Percentiles rank a stretch among this genome's conserved stretches.
Evolutionary conservation across 169 alveolate genomes (phyloP).

Genomic region (Plasmodium adleri): DNA sequence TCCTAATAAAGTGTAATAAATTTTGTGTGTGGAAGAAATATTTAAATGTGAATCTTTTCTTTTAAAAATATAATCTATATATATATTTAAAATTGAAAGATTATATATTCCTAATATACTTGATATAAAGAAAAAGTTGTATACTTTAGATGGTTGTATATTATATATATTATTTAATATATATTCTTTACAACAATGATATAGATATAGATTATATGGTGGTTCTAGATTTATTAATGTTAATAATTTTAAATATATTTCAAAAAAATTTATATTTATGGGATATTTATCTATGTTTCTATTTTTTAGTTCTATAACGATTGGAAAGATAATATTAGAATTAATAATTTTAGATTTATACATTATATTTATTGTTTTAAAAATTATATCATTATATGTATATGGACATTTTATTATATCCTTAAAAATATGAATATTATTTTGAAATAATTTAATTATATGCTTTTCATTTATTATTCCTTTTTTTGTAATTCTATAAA

Average conservation of each 20-base stretch:
- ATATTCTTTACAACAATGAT: constrained; percentile 44
- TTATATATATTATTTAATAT: constrained; percentile 6
- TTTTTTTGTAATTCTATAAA: constrained; percentile 19
- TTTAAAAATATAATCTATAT: constrained; percentile 32
- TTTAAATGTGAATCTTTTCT: background rate
- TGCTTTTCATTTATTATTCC: constrained; percentile 46
- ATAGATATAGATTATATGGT: constrained; percentile 14
- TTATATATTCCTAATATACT: constrained; percentile 56
- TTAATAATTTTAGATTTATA: constrained; percentile 54
- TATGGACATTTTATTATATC: background rate
- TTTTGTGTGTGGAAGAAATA: constrained; percentile 25
- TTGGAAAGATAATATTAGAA: background rate
- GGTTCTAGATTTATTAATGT: constrained; percentile 24
- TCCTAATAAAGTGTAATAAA: constrained; percentile 62
- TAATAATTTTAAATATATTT: constrained; percentile 33
- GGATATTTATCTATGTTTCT: background rate
- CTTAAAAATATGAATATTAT: constrained; percentile 6
- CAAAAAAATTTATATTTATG: background rate
- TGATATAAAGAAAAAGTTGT: constrained; percentile 55
- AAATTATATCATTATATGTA: background rate
- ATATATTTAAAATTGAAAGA: constrained; percentile 3
- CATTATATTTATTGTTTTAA: constrained; percentile 50
- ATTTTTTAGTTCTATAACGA: constrained; percentile 9
- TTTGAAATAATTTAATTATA: constrained; percentile 7
- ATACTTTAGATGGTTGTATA: background rate